Evolutionary conservation across 371 early-diverging fungal genomes (phyloP).

Genomic region (Mortierella sp.): DNA sequence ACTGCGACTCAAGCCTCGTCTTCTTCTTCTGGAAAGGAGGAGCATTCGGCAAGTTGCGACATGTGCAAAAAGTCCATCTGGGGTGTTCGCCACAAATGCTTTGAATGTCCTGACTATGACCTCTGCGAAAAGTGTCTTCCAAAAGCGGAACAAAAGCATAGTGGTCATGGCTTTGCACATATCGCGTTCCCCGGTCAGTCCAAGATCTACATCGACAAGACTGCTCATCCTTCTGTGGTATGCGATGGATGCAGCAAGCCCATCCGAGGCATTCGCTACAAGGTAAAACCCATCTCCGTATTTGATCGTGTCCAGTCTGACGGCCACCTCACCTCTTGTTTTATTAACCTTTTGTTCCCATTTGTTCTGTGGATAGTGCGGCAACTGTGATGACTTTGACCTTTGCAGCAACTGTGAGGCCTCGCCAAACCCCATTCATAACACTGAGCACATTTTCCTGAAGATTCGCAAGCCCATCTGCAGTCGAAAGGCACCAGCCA

Average conservation of each 20-base stretch:
- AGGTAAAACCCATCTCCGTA: too few species aligned
- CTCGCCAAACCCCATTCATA: conserved; percentile 50
- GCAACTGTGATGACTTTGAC: conserved; percentile 66
- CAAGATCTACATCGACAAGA: conserved; percentile 21
- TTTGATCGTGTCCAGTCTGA: background rate
- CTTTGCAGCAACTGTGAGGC: conserved; percentile 67
- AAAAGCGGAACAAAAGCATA: conserved; percentile 54
- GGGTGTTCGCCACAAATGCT: conserved; percentile 63
- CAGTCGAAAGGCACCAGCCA: background rate
- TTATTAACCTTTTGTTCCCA: background rate
- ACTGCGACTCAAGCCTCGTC: conserved; percentile 8
- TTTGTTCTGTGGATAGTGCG: conserved; percentile 56
- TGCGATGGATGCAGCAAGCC: conserved; percentile 61
- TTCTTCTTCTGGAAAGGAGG: conserved; percentile 5
- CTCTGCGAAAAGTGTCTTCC: conserved; percentile 59
- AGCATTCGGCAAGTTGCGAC: conserved; percentile 58
- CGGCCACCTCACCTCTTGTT: background rate
- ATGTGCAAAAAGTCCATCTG: conserved; percentile 58
- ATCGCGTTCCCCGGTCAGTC: conserved; percentile 54
- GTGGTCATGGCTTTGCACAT: conserved; percentile 51
- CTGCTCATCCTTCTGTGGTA: conserved; percentile 50
- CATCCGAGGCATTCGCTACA: conserved; percentile 64
- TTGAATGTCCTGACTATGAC: conserved; percentile 62
- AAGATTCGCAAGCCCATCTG: conserved; percentile 56
- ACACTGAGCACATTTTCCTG: conserved; percentile 60